phyloP scores from a whole-genome alignment of 2,329 filamentous ascomycete species.

The Fusarium nelsonii region DNA sequence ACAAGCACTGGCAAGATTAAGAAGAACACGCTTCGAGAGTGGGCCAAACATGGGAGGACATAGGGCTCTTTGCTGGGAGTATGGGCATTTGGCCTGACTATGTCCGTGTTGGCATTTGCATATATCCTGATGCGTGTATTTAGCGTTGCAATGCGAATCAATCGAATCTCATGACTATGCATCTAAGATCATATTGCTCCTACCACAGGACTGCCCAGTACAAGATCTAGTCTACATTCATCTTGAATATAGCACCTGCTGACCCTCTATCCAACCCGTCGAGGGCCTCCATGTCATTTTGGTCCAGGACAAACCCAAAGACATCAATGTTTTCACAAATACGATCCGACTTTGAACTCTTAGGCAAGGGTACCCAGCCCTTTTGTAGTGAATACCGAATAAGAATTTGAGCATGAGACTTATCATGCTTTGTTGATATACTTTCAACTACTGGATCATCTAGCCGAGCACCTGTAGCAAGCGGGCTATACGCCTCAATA shows the following conservation, averaged over 20 bases:
- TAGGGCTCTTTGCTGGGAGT: conserved; percentile 12
- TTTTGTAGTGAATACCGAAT: conserved; percentile 79
- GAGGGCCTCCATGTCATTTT: conserved; percentile 66
- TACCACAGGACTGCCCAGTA: not conserved
- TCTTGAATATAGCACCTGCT: conserved; percentile 49
- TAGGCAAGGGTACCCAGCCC: conserved; percentile 75
- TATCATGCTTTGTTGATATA: conserved; percentile 70
- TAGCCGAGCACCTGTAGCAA: conserved; percentile 51
- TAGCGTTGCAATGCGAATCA: conserved; percentile 11
- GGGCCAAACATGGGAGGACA: conserved; percentile 66
- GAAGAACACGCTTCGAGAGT: conserved; percentile 92
- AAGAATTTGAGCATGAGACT: conserved; percentile 73
- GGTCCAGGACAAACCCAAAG: conserved; percentile 69
- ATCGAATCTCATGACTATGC: not conserved
- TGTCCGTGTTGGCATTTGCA: conserved; percentile 1
- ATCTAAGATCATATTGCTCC: not conserved
- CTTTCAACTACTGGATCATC: conserved; percentile 68
- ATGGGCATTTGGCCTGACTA: not conserved
- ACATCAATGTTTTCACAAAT: conserved; percentile 72
- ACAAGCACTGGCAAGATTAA: conserved; percentile 96
- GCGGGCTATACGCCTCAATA: conserved; percentile 57
- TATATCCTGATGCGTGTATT: conserved; percentile 2
- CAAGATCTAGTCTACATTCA: conserved; percentile 41
- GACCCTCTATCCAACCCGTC: conserved; percentile 49
- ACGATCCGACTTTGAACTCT: conserved; percentile 70